Base-by-base conservation (phyloP, 164 flowering plant species). In the Stephania yunnanensis region DNA sequence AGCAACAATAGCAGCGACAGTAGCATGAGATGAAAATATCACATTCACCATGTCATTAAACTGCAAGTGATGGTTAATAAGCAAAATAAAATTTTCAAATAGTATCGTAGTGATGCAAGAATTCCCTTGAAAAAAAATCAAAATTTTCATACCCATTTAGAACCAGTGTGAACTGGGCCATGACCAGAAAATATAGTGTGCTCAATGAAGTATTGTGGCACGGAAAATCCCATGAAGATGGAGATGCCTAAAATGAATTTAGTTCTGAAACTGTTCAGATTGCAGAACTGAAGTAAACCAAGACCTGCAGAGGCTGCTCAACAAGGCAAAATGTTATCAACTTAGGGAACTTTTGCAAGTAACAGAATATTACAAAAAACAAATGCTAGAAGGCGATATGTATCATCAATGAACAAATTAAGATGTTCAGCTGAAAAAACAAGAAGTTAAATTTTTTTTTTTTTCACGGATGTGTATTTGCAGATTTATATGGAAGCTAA, bases 161-260 rank as follows among this genome's bases (percentile, higher is more conserved):
- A 75, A 19, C 77, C 63, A 25, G 93, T 88, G 86, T 88, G 89
- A 36, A 92, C 89, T 44, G 97, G 99, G 20, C 95, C 93, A 71
- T 80, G 84, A 13, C 95, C 94, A 15, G 97, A 78, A 10, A 82
- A 55, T 5, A 84, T 2, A 0, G 85, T 77, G 53, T 84, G 82
- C 74, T 86, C 89, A 22, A 81, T 85, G 91, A 96, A 96, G 87
- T 92, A 96, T 68, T 91, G 89, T 19, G 97, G 93, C 44, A 96
- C 90, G 1, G 98, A 92, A 31, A 96, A 89, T 1, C 98, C 99
- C 89, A 94, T 81, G 92, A 92, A 96, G 68, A 93, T 74, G 17
- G 98, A 87, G 76, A 92, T 89, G 36, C 98, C 99, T 22, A 96
- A 69, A 52, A 96, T 94, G 80, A 96, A 96, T 80, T 82, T 91